Base-by-base conservation (phyloP, 2,329 filamentous ascomycete species). In the Aspergillus hiratsukae region DNA sequence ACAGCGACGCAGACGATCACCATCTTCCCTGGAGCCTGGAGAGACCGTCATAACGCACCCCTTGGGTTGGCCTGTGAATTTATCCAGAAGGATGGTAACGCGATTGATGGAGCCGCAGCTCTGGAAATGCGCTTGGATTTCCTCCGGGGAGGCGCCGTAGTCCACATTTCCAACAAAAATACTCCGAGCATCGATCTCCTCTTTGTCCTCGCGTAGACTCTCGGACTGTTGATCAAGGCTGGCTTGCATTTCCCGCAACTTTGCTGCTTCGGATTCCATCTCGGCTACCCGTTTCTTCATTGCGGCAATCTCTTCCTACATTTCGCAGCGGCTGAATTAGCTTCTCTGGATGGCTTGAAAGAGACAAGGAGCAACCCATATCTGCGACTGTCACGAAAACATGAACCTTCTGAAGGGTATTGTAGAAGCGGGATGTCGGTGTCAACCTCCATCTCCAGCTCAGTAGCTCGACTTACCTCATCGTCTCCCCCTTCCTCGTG, bases 161-260 rank as follows among this genome's bases (percentile, higher is more conserved):
- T 99, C 94, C 64, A 99, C 94, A 67, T 99, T 99, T 65, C 94
- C 94, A 48, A 99, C 94, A 73, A 99, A 99, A 75, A 99, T 91
- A 77, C 91, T 97, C 69, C 94, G 87, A 64, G 87, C 87, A 76
- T 99, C 94, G 58, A 99, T 87, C 65, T 97, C 95, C 74, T 97
- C 92, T 76, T 95, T 96, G 78, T 92, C 91, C 72, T 97, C 94
- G 63, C 88, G 85, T 59, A 94, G 81, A 66, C 90, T 90, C 62
- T 91, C 87, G 61, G 86, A 87, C 68, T 94, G 89, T 72, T 92
- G 87, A 73, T 97, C 93, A 60, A 97, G 83, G 53, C 83, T 87
- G 54, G 87, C 87, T 73, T 94, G 90, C 89, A 94, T 92, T 75
- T 93, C 90, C 64, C 90, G 85, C 53, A 94, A 82, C 76, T 92